Evolutionary conservation across 306 rosid genomes (phyloP), one percentile per base, ranked within the genome.

Genomic region (Medicago lupulina): DNA sequence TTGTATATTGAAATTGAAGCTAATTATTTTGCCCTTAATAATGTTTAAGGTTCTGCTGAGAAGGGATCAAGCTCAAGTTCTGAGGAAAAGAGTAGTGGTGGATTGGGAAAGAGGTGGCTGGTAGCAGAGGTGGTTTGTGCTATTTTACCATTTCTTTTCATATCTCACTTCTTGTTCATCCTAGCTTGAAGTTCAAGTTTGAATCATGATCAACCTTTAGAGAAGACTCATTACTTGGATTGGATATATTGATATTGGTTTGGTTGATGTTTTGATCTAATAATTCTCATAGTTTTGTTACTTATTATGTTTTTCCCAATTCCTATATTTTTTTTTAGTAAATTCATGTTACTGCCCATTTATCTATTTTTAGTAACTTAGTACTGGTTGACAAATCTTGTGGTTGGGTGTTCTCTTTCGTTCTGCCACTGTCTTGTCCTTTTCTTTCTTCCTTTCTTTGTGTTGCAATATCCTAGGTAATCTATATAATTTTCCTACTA

Each of bases 61-160:
- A 59, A 72, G 41, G 85, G 84, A 39, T 23, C 88, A 76, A 77
- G 43, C 67, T 8, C 81, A 73, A 59, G 25, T 28, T 77, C 85
- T 18, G 72, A 81, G 9, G 86, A 25, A 12, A 88, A 80, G 78
- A 87, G 85, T 57, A 84, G 46, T 16, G 89, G 75, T 18, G 82
- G 80, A 5, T 76, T 46, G 74, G 76, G 79, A 71, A 82, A 76
- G 66, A 78, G 75, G 70, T 67, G 76, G 84, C 0, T 58, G 41
- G 82, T 80, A 81, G 43, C 72, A 17, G 71, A 76, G 63, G 80
- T 84, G 81, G 63, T 79, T 34, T 73, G 60, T 68, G 82, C 63
- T 63, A 71, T 84, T 44, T 36, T 87, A 7, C 63, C 87, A 10
- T 65, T 82, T 49, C 47, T 83, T 76, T 88, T 88, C 77, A 73